Evolutionary conservation across 2,329 filamentous ascomycete genomes (phyloP).

Genomic region (Colletotrichum graminicola): DNA sequence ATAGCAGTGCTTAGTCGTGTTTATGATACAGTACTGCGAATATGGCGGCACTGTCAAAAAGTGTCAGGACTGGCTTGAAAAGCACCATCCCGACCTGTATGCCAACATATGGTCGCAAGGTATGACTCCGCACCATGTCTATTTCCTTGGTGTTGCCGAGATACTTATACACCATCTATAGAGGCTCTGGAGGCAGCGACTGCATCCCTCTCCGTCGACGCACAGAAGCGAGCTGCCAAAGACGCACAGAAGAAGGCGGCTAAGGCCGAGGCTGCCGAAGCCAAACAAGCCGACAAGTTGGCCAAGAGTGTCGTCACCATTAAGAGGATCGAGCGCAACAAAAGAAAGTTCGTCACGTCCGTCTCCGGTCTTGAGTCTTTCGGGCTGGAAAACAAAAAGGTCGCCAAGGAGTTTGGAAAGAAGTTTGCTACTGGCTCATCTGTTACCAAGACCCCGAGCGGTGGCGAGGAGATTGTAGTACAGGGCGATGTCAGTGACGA

Average conservation of each 20-base stretch:
- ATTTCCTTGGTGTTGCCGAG: not conserved
- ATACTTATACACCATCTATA: constrained; percentile 50
- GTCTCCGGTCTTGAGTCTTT: constrained; percentile 93
- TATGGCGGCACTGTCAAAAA: constrained; percentile 97
- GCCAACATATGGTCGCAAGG: constrained; percentile 86
- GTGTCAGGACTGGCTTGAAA: constrained; percentile 94
- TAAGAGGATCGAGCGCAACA: constrained; percentile 98
- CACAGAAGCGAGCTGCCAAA: constrained; percentile 94
- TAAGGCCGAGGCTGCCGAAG: constrained; percentile 89
- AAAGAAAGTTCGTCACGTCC: constrained; percentile 95
- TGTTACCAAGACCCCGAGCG: constrained; percentile 88
- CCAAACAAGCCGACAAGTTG: constrained; percentile 84
- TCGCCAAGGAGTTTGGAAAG: constrained; percentile 97
- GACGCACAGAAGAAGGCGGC: constrained; percentile 97
- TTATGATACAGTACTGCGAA: constrained; percentile 87
- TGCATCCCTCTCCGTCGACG: constrained; percentile 87
- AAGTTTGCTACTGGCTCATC: constrained; percentile 96
- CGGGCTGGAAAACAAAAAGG: constrained; percentile 92
- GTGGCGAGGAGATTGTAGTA: constrained; percentile 96
- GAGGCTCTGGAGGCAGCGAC: constrained; percentile 88
- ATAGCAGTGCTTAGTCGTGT: not conserved
- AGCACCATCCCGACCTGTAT: constrained; percentile 80
- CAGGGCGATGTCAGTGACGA: constrained; percentile 98
- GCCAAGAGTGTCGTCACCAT: constrained; percentile 87
- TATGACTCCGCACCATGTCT: constrained; percentile 53